phyloP scores from a whole-genome alignment of 129 eudicot species.

The Gnaphalium uliginosum region DNA sequence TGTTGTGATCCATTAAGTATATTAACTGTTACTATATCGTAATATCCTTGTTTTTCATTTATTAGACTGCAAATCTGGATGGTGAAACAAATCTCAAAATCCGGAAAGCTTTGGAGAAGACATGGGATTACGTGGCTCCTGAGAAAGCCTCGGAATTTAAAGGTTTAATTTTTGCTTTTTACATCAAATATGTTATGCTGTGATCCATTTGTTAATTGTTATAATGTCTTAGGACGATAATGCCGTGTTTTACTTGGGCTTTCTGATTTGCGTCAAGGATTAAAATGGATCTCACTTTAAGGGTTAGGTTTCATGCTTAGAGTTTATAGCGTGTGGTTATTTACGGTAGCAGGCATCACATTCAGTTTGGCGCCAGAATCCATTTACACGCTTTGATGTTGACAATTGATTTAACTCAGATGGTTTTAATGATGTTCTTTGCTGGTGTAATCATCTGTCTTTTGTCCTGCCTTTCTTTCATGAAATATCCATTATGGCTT shows the following conservation, averaged over 20 bases:
- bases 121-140: conserved; percentile 88
- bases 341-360: background rate
- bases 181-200: background rate
- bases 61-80: conserved; percentile 95
- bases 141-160: conserved; percentile 88
- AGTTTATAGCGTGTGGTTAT: conserved; percentile 6
- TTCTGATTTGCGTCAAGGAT: background rate
- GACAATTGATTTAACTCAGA: background rate
- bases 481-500: background rate
- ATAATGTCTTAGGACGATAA: conserved; percentile 6
- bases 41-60: conserved; percentile 20
- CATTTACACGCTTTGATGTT: background rate
- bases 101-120: conserved; percentile 92
- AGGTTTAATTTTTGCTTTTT: conserved; percentile 47
- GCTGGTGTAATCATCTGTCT: conserved; percentile 2
- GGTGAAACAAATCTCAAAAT: conserved; percentile 99
- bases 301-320: conserved; percentile 14
- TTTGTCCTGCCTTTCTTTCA: conserved; percentile 4
- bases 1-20: background rate
- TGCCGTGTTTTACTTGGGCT: background rate
- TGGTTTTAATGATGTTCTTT: background rate
- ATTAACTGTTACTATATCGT: conserved; percentile 17
- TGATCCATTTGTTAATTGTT: background rate
- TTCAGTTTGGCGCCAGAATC: too few species aligned
- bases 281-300: background rate